Conservation (phyloP, 2,329 filamentous ascomycete genomes). For the Torrubiellomyces zombiae region DNA sequence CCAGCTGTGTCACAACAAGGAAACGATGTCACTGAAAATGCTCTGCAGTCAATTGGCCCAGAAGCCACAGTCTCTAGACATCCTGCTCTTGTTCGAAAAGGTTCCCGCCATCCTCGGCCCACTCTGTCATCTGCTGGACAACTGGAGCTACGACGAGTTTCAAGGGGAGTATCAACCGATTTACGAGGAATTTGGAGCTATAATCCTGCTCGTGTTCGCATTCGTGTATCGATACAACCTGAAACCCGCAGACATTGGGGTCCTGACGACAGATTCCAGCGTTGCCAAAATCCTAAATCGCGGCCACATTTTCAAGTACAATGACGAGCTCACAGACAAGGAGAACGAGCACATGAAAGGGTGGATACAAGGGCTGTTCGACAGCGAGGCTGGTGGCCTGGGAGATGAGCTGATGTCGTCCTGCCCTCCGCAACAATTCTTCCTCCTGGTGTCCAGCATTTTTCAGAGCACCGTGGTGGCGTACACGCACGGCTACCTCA, state of each 20-base stretch:
- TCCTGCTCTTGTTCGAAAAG: slow-evolving; percentile 60
- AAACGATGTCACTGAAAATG: slow-evolving; percentile 64
- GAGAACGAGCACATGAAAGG: slow-evolving; percentile 51
- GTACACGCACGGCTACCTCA: slow-evolving; percentile 45
- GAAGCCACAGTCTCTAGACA: slow-evolving; percentile 55
- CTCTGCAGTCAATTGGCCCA: slow-evolving; percentile 58
- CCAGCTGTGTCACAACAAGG: slow-evolving; percentile 53
- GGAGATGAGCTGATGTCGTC: slow-evolving; percentile 69
- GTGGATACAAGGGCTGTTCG: slow-evolving; percentile 67
- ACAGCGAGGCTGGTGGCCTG: slow-evolving; percentile 55
- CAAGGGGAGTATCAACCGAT: slow-evolving; percentile 72
- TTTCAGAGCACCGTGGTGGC: slow-evolving; percentile 63
- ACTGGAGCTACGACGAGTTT: slow-evolving; percentile 69
- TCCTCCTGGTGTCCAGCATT: slow-evolving; percentile 58
- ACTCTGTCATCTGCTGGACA: slow-evolving; percentile 58
- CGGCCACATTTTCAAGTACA: slow-evolving; percentile 37
- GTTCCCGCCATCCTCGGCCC: slow-evolving; percentile 54
- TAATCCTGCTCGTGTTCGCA: slow-evolving; percentile 56
- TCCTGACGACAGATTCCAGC: slow-evolving; percentile 43
- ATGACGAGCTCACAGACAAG: slow-evolving; percentile 44
- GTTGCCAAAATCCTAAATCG: slow-evolving; percentile 48
- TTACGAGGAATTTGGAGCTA: slow-evolving; percentile 71
- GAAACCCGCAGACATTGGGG: slow-evolving; percentile 45
- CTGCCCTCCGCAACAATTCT: slow-evolving; percentile 70
- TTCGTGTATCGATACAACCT: slow-evolving; percentile 64